These are phyloP conservation scores for Colletotrichum lindemuthianum DNA, from an alignment of 2,329 filamentous ascomycete species.

Conservation along the genomic window DNA sequence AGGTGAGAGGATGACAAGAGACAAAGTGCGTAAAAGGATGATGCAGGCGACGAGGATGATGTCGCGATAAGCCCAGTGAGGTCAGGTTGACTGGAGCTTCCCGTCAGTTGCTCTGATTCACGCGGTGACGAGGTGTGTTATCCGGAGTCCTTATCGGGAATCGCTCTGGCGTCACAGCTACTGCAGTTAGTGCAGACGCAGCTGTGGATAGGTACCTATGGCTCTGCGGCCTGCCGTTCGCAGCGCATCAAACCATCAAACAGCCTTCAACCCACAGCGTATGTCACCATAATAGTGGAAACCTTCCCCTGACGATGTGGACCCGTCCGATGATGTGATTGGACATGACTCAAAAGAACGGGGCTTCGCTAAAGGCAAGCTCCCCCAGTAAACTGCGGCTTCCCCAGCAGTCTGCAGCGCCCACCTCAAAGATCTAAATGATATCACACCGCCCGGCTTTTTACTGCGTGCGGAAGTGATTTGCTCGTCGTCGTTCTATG, in stretches of 20 bases:
- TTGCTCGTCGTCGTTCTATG: background rate
- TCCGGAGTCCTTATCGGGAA: constrained; percentile 20
- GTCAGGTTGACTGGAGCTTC: constrained; percentile 24
- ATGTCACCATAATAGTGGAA: constrained; percentile 19
- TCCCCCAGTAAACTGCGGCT: constrained; percentile 11
- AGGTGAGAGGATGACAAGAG: background rate
- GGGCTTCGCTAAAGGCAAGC: background rate
- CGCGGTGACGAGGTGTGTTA: constrained; percentile 25
- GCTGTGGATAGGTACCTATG: background rate
- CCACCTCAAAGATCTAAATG: constrained; percentile 5
- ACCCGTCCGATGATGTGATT: background rate
- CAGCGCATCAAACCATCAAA: constrained; percentile 15
- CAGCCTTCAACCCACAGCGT: background rate
- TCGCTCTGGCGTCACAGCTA: background rate
- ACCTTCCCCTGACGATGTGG: constrained; percentile 12
- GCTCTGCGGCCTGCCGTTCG: constrained; percentile 12
- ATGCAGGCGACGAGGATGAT: constrained; percentile 31
- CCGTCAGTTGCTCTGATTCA: no score
- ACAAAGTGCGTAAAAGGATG: constrained; percentile 12
- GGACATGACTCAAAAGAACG: background rate
- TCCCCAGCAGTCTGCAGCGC: constrained; percentile 21
- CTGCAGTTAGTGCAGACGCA: constrained; percentile 6
- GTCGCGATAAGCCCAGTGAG: constrained; percentile 28
- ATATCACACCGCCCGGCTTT: constrained; percentile 2
- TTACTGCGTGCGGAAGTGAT: constrained; percentile 20